Conservation (phyloP, 768 basidiomycete species). For the Lactarius psammicola region DNA sequence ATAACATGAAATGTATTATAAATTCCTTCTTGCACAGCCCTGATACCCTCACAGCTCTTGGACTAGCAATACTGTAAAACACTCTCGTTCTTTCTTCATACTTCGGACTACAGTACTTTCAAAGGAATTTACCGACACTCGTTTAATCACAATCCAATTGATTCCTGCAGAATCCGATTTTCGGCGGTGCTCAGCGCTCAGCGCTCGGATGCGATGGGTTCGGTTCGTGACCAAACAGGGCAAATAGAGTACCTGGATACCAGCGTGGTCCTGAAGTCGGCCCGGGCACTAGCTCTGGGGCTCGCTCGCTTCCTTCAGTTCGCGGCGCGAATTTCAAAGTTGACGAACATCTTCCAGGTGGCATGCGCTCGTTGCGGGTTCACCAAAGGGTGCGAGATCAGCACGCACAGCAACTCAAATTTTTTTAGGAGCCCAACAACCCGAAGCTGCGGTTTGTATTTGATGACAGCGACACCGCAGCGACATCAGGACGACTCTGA, state of each 20-base stretch:
- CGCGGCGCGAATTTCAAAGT: background rate
- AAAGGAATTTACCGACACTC: background rate
- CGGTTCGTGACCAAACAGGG: background rate
- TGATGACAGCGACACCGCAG: no score
- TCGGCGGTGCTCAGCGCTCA: background rate
- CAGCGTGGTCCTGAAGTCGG: background rate
- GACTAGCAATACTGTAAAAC: background rate
- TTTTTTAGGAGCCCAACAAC: background rate
- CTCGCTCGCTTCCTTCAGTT: no score
- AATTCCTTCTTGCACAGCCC: background rate
- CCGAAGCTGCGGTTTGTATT: background rate
- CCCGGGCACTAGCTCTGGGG: no score
- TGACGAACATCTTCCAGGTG: background rate
- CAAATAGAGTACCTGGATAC: background rate
- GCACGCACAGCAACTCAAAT: no score
- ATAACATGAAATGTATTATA: background rate
- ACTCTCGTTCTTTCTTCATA: background rate
- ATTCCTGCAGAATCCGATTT: background rate
- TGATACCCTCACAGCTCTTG: conserved; percentile 7
- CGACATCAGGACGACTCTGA: no score
- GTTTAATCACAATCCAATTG: background rate
- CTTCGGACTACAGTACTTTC: background rate
- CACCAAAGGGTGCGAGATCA: background rate
- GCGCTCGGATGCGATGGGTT: background rate
- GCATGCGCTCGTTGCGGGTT: background rate